These are phyloP conservation scores for Thermoascus crustaceus DNA, from an alignment of 2,329 filamentous ascomycete species.

Conservation along the genomic window DNA sequence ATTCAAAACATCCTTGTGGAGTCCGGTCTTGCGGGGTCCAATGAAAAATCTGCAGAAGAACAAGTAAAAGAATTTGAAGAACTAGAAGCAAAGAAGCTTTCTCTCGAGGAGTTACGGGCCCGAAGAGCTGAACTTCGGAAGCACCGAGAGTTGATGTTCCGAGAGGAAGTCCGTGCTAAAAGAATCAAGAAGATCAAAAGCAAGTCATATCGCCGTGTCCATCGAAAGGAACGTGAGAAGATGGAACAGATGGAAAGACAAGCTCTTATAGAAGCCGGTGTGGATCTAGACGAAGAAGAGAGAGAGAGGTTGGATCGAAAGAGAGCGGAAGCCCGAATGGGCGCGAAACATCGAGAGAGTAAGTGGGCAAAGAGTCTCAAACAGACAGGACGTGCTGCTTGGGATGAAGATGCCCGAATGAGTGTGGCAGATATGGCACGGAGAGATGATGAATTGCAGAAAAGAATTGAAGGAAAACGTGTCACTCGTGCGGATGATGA, in stretches of 20 bases:
- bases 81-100: slow-evolving; percentile 62
- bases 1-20: slow-evolving; percentile 86
- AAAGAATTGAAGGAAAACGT: slow-evolving; percentile 66
- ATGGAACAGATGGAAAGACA: slow-evolving; percentile 50
- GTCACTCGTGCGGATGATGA: slow-evolving; percentile 56
- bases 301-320: slow-evolving; percentile 60
- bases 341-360: slow-evolving; percentile 75
- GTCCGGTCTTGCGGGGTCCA: slow-evolving; percentile 60
- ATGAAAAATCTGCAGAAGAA: slow-evolving; percentile 54
- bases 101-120: slow-evolving; percentile 63
- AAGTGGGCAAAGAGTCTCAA: slow-evolving; percentile 86
- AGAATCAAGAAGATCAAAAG: slow-evolving; percentile 99
- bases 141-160: slow-evolving; percentile 75
- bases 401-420: slow-evolving; percentile 78
- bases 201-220: slow-evolving; percentile 86
- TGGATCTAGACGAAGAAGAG: slow-evolving; percentile 57
- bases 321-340: slow-evolving; percentile 76
- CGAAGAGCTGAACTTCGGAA: slow-evolving; percentile 66
- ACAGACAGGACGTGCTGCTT: slow-evolving; percentile 68
- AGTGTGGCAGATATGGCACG: slow-evolving; percentile 74
- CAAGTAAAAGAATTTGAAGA: slow-evolving; percentile 62
- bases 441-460: slow-evolving; percentile 71
- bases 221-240: slow-evolving; percentile 67
- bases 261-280: slow-evolving; percentile 50
- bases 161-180: slow-evolving; percentile 80